Conservation (phyloP, 371 early-diverging fungal genomes). For the Mortierella sp. region DNA sequence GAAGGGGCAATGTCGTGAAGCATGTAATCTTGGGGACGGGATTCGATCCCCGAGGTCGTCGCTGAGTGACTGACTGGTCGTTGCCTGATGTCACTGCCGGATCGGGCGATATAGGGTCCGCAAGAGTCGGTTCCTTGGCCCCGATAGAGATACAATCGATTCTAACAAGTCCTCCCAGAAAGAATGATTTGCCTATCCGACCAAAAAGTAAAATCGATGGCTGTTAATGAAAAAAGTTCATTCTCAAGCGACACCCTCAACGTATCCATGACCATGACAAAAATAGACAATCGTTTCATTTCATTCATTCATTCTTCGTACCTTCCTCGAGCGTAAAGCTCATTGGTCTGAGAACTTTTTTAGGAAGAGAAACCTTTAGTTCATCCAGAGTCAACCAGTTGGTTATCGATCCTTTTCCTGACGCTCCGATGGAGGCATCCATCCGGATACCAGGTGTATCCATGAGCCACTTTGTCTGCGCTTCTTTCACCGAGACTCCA, state of each 20-base stretch:
- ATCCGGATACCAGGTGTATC: slow-evolving; percentile 48
- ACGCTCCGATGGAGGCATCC: background rate
- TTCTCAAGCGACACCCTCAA: too few species aligned
- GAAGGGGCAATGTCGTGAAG: slow-evolving; percentile 43
- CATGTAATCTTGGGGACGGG: slow-evolving; percentile 39
- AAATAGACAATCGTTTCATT: too few species aligned
- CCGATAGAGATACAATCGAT: slow-evolving; percentile 48
- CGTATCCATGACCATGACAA: too few species aligned
- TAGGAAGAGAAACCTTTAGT: slow-evolving; percentile 39
- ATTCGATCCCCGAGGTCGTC: slow-evolving; percentile 25
- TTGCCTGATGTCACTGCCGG: background rate
- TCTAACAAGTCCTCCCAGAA: slow-evolving; percentile 50
- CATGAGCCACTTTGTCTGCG: slow-evolving; percentile 38
- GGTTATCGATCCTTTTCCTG: slow-evolving; percentile 19
- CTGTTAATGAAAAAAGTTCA: background rate
- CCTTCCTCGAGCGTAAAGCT: slow-evolving; percentile 51
- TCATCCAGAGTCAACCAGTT: slow-evolving; percentile 45
- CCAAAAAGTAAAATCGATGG: background rate
- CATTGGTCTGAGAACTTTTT: slow-evolving; percentile 40
- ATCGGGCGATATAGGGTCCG: background rate
- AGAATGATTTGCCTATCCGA: slow-evolving; percentile 43
- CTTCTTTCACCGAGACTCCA: slow-evolving; percentile 19
- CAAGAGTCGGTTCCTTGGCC: background rate
- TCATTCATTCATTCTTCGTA: slow-evolving; percentile 3
- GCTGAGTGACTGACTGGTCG: background rate